Evolutionary conservation across 805 yeast species (phyloP).

Genomic region (Yarrowia sp.): DNA sequence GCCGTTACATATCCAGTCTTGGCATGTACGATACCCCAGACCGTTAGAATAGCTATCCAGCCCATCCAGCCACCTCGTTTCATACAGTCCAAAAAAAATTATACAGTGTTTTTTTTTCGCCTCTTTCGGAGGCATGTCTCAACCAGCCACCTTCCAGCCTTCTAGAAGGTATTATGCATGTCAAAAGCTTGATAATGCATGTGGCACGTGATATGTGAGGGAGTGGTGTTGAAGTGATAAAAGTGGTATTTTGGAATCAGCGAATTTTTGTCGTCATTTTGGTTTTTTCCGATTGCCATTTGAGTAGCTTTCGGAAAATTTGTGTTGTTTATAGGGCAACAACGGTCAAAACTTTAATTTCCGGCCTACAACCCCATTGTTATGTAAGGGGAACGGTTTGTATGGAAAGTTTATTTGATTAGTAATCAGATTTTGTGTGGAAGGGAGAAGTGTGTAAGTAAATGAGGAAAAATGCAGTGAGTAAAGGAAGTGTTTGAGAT

Average conservation of each 20-base stretch:
- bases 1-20: too few relatives aligned
- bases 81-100: too few relatives aligned
- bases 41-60: too few relatives aligned
- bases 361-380: background rate
- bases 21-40: too few relatives aligned
- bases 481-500: too few relatives aligned
- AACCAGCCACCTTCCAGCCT: constrained; percentile 18
- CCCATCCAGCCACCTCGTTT: too few relatives aligned
- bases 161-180: background rate
- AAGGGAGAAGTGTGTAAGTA: background rate
- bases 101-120: background rate
- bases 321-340: too few relatives aligned
- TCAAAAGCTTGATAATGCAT: constrained; percentile 4
- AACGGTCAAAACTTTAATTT: too few relatives aligned
- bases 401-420: background rate
- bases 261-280: background rate
- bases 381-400: background rate
- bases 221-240: background rate
- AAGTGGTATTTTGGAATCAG: background rate
- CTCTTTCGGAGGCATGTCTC: background rate
- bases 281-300: background rate
- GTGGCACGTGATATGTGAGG: background rate
- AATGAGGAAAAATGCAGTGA: too few relatives aligned
- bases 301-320: too few relatives aligned
- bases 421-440: background rate